Evolutionary conservation across 306 rosid species (phyloP).

Genomic region (Corylus heterophylla): DNA sequence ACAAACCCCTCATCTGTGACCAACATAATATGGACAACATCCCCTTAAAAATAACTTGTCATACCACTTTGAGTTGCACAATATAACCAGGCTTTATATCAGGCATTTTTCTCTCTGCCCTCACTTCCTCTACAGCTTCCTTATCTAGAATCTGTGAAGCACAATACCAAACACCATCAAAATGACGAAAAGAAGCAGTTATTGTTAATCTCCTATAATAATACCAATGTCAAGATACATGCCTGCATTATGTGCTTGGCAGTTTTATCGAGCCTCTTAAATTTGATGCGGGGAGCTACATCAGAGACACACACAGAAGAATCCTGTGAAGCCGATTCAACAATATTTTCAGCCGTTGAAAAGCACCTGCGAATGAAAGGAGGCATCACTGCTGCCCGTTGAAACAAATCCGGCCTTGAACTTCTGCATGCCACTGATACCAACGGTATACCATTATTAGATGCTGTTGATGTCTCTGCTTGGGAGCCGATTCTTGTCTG

Average conservation of each 20-base stretch:
- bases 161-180: slow-evolving; percentile 27
- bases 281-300: slow-evolving; percentile 69
- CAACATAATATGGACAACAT: slow-evolving; percentile 2
- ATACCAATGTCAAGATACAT: slow-evolving; percentile 24
- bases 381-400: slow-evolving; percentile 23
- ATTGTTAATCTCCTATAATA: neutral
- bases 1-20: slow-evolving; percentile 9
- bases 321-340: slow-evolving; percentile 44
- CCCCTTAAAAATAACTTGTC: slow-evolving; percentile 14
- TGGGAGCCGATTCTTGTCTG: slow-evolving; percentile 37
- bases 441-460: slow-evolving; percentile 37
- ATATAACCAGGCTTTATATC: slow-evolving; percentile 89
- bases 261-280: slow-evolving; percentile 95
- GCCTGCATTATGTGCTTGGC: slow-evolving; percentile 95
- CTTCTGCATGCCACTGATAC: slow-evolving; percentile 26
- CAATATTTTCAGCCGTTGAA: slow-evolving; percentile 42
- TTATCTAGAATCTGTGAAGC: slow-evolving; percentile 78
- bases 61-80: slow-evolving; percentile 98
- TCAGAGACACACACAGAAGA: slow-evolving; percentile 32
- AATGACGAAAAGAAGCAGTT: slow-evolving; percentile 9
- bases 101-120: slow-evolving; percentile 64
- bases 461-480: slow-evolving; percentile 31
- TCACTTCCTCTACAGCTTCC: slow-evolving; percentile 83
- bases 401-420: slow-evolving; percentile 35
- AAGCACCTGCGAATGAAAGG: slow-evolving; percentile 42